Evolutionary conservation across 768 basidiomycete species (phyloP), one percentile per base, ranked within the genome.

Genomic region (Tricholoma sp.): DNA sequence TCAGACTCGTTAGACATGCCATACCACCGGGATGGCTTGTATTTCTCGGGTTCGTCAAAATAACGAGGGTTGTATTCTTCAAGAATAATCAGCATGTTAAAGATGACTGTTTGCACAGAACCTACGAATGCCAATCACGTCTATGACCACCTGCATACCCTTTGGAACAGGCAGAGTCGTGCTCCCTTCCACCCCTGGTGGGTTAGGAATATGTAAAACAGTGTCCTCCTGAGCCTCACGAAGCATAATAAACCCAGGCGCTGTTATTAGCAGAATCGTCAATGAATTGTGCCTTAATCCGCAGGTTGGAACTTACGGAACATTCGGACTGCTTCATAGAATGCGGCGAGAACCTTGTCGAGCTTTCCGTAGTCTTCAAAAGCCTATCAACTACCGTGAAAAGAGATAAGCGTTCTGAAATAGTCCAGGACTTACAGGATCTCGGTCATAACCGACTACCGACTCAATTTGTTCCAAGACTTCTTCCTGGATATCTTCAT

Each of bases 11-110:
- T 69, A 1, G 73, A 62, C 16, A 75, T 60, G 3, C 72, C 76
- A 50, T 79, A 70, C 81, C 81, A 83, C 39, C 82, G 69, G 1
- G 79, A 80, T 1, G 81, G 82, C 50, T 71, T 75, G 70, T 71
- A 82, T 51, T 71, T 66, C n/a, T 75, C 66, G 0, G 81, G 80
- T 9, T 79, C 72, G 2, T 78, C 72, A 57, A 78, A 81, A 61
- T 80, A 78, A 12, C 77, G 70, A 2, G 79, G 72, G 57, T 82
- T 82, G 63, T 79, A 76, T 66, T 79, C 80, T 82, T 50, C 14
- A 39, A 24, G 18, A 50, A 14, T 16, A 49, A 18, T 46, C 27
- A 55, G 41, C 12, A 35, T 9, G 10, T 27, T n/a, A 3, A 27
- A 21, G 19, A 32, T 11, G 8, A 14, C 2, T 34, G 19, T 34